Percentiles rank a stretch among this genome's conserved stretches.
Evolutionary conservation across 306 rosid species (phyloP).

Genomic region (Argentina anserina): DNA sequence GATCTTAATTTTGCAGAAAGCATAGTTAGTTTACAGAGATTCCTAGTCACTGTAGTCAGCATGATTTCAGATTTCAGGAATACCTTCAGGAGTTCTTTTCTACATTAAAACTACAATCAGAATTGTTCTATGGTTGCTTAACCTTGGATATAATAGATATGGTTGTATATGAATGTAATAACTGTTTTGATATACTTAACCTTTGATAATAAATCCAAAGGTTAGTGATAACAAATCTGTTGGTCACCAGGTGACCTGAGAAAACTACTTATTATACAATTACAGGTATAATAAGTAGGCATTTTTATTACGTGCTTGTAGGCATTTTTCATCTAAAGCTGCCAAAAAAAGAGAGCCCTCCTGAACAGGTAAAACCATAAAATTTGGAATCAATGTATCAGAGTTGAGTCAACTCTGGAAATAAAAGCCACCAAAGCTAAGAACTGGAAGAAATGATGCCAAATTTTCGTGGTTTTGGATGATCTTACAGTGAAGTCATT

Average conservation of each 20-base stretch:
- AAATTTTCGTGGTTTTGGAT: not conserved
- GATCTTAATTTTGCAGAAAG: slow-evolving; percentile 1
- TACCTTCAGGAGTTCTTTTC: not conserved
- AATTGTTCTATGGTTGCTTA: not conserved
- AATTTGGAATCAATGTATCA: slow-evolving; percentile 9
- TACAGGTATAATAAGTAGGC: too few relatives aligned
- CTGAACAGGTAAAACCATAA: too few relatives aligned
- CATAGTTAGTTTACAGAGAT: not conserved
- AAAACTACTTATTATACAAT: not conserved
- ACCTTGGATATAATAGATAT: not conserved
- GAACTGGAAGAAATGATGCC: not conserved
- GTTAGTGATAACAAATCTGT: not conserved
- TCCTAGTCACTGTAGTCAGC: not conserved
- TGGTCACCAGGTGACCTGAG: not conserved
- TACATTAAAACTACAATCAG: not conserved
- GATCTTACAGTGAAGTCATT: not conserved
- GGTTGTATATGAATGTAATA: not conserved
- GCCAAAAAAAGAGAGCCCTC: not conserved
- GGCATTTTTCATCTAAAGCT: not conserved
- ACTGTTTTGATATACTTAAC: not conserved
- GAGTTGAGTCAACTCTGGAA: slow-evolving; percentile 7
- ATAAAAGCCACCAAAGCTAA: not conserved
- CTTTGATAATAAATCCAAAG: not conserved
- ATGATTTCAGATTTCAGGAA: not conserved
- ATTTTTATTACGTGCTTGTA: not conserved